Percentiles rank a stretch among this genome's conserved stretches.
Conservation (phyloP, 495 filamentous ascomycete genomes). For the Podospora anserina region DNA sequence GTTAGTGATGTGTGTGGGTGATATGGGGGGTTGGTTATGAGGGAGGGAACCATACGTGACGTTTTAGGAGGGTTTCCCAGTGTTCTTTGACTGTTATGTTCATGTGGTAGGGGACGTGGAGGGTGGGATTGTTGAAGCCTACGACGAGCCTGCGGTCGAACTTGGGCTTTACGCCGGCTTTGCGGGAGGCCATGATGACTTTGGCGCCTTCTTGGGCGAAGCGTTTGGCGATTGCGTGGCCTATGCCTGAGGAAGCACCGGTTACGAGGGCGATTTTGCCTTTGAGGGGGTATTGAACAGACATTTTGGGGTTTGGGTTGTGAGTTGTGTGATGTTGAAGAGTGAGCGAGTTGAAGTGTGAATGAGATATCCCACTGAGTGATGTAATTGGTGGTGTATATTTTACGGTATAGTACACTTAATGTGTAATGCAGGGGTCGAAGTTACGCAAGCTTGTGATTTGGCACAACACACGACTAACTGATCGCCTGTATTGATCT, state of each 20-base stretch:
- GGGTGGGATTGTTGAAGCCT: constrained; percentile 12
- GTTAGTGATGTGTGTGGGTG: not conserved
- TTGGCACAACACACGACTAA: not conserved
- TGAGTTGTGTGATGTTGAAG: not conserved
- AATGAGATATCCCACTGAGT: not conserved
- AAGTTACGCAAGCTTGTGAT: not conserved
- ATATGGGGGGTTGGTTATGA: not conserved
- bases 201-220: constrained; percentile 62
- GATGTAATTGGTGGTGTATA: not conserved
- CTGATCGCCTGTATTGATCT: not conserved
- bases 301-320: constrained; percentile 8
- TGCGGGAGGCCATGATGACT: constrained; percentile 55
- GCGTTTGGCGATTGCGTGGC: constrained; percentile 56
- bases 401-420: not conserved
- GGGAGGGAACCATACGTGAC: constrained; percentile 9
- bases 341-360: not conserved
- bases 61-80: constrained; percentile 24
- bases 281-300: constrained; percentile 19
- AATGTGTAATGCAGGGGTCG: not conserved
- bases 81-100: constrained; percentile 17
- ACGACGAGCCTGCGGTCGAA: constrained; percentile 34
- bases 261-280: constrained; percentile 41
- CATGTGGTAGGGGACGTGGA: constrained; percentile 21
- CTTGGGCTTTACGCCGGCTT: constrained; percentile 22
- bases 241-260: constrained; percentile 43